Conservation (phyloP, 2,329 filamentous ascomycete species). For the Colletotrichum graminicola region DNA sequence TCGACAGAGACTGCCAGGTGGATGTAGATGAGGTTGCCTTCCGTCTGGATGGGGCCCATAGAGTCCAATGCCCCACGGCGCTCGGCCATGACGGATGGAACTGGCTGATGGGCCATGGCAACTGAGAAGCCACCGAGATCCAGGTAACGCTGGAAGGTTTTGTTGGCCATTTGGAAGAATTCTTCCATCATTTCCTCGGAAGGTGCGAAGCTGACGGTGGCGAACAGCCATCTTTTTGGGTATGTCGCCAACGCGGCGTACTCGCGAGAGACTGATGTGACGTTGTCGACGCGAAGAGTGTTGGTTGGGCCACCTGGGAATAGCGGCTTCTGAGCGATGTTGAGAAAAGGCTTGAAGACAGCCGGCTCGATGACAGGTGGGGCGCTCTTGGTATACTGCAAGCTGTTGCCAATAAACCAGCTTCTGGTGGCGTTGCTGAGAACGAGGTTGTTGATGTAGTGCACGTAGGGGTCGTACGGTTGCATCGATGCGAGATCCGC, state of each 20-base stretch:
- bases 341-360: slow-evolving; percentile 6
- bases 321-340: neutral
- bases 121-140: slow-evolving; percentile 16
- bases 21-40: slow-evolving; percentile 23
- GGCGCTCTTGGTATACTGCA: slow-evolving; percentile 28
- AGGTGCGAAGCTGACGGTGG: slow-evolving; percentile 27
- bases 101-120: slow-evolving; percentile 23
- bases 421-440: slow-evolving; percentile 22
- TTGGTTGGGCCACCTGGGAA: slow-evolving; percentile 20
- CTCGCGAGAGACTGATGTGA: slow-evolving; percentile 24
- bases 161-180: slow-evolving; percentile 25
- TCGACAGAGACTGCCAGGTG: slow-evolving; percentile 5
- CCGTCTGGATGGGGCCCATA: slow-evolving; percentile 1
- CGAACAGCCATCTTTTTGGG: slow-evolving; percentile 12
- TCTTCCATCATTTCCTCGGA: slow-evolving; percentile 21
- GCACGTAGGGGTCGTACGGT: slow-evolving; percentile 16
- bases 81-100: slow-evolving; percentile 14
- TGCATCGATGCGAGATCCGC: slow-evolving; percentile 11
- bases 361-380: neutral
- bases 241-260: slow-evolving; percentile 19
- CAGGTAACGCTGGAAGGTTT: neutral
- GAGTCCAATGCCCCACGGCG: slow-evolving; percentile 8
- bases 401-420: slow-evolving; percentile 27
- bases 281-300: slow-evolving; percentile 23
- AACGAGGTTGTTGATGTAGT: slow-evolving; percentile 31